Evolutionary conservation across 2,329 filamentous ascomycete species (phyloP).

Genomic region (Colletotrichum lindemuthianum): DNA sequence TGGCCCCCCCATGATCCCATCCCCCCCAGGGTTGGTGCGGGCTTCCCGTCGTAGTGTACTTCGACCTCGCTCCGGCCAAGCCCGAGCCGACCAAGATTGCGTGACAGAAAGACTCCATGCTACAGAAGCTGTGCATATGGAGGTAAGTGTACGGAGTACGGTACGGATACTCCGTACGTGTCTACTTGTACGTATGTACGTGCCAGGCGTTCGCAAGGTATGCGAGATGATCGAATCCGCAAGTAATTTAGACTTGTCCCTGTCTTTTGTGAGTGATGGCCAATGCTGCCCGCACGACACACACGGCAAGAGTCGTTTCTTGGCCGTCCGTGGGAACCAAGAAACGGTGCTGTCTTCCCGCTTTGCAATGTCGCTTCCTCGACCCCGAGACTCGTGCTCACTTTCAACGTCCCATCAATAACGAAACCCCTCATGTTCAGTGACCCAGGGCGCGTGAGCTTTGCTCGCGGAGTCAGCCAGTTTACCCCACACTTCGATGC

Average conservation of each 20-base stretch:
- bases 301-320: no score
- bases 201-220: conserved; percentile 8
- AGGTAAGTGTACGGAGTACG: no score
- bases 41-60: neutral
- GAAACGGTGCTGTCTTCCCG: neutral
- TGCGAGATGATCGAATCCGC: conserved; percentile 19
- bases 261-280: conserved; percentile 4
- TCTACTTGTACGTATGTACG: conserved; percentile 14
- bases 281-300: neutral
- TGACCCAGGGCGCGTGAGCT: conserved; percentile 11
- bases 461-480: conserved; percentile 15
- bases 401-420: conserved; percentile 19
- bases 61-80: conserved; percentile 14
- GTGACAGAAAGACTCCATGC: conserved; percentile 7
- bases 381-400: conserved; percentile 3
- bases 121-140: no score
- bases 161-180: no score
- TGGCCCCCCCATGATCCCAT: conserved; percentile 7
- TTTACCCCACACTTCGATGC: conserved; percentile 28
- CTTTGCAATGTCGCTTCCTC: conserved; percentile 24
- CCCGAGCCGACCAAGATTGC: conserved; percentile 14
- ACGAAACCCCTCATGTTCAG: conserved; percentile 21
- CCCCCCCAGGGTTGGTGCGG: conserved; percentile 1
- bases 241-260: neutral
- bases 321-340: neutral